Conservation (phyloP, 163 green algal genomes). For the Scenedesmus sp. region DNA sequence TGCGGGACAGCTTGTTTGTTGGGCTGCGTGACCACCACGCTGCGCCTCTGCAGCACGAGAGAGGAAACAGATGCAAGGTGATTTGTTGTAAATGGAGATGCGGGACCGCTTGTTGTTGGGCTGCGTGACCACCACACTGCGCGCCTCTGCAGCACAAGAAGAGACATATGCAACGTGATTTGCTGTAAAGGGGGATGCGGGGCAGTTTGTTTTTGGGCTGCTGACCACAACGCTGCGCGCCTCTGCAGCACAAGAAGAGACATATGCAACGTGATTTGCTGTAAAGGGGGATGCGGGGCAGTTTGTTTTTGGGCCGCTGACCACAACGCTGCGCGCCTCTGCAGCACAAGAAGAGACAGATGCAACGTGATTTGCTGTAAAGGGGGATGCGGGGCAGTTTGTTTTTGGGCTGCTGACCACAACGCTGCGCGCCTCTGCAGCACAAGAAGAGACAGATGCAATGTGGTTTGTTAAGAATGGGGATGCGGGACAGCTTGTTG, state of each 20-base stretch:
- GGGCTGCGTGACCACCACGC: slow-evolving; percentile 58
- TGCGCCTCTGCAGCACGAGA: slow-evolving; percentile 47
- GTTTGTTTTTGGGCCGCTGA: slow-evolving; percentile 67
- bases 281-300: too few species aligned
- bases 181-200: too few species aligned
- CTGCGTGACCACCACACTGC: slow-evolving; percentile 58
- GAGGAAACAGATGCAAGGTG: too few species aligned
- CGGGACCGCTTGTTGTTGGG: slow-evolving; percentile 63
- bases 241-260: too few species aligned
- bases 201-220: too few species aligned
- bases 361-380: too few species aligned
- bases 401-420: slow-evolving; percentile 71
- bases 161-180: background rate
- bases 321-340: slow-evolving; percentile 51
- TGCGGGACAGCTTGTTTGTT: slow-evolving; percentile 67
- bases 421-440: slow-evolving; percentile 62
- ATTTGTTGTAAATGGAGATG: too few species aligned
- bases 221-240: too few species aligned
- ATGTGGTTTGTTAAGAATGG: too few species aligned
- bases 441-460: background rate
- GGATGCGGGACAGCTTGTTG: too few species aligned
- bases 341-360: background rate
- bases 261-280: too few species aligned
- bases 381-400: slow-evolving; percentile 60
- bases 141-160: slow-evolving; percentile 53